Evolutionary conservation across 305 asterid species (phyloP), one percentile per base, ranked within the genome.

Genomic region (Withania somnifera): DNA sequence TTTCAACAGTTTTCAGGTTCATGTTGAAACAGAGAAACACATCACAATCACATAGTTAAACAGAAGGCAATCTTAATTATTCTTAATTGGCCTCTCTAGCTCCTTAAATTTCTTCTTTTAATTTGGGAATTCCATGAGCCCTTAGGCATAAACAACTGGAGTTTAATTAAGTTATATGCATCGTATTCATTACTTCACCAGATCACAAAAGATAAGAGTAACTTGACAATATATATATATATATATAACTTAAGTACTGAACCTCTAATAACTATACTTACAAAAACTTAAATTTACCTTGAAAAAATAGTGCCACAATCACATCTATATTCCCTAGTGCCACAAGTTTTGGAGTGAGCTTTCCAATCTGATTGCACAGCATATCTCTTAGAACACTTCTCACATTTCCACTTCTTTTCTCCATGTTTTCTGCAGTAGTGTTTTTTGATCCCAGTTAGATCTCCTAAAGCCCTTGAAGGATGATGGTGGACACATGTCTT

Each of bases 361-460:
- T 93, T 94, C 91, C 97, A 94, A 63, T 94, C 98, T 0, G 98
- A 94, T 42, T 92, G 95, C 19, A 94, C 98, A 0, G 97, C 97
- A 63, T 94, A 94, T 20, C 94, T 86, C 84, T 94, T 94, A 3
- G 94, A 85, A 84, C 98, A 94, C 79, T 94, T 93, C 40, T 93
- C 95, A 73, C 98, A 94, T 92, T 92, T 93, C 98, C 97, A 94
- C 83, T 93, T 94, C 91, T 94, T 94, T 87, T 92, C 98, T 0
- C 98, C 98, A 75, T 94, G 98, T 85, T 94, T 94, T 61, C 97
- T 57, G 78, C 98, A 90, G 79, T 87, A 94, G 91, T 94, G 98
- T 77, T 94, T 93, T 84, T 94, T 94, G 81, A 94, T 94, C 14
- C 97, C 97, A 3, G 98, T 94, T 54, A 94, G 77, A 88, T 94